phyloP scores from a whole-genome alignment of 768 basidiomycete genomes.

The Lactarius tabidus region DNA sequence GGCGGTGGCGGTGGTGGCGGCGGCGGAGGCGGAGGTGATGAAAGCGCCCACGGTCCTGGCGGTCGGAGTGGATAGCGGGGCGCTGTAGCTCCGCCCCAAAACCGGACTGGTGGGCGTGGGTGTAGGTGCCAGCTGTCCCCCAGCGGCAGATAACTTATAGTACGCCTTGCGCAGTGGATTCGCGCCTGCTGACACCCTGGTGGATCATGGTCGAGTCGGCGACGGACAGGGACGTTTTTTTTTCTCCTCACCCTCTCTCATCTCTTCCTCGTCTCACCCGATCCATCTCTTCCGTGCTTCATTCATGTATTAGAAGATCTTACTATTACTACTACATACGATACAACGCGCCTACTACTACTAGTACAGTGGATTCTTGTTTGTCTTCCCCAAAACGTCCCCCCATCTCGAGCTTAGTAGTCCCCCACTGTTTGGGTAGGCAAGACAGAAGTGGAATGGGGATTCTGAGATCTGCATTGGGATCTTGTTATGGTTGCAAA shows the following conservation, averaged over 20 bases:
- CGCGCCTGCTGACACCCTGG: neutral
- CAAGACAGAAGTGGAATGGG: neutral
- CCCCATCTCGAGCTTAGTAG: neutral
- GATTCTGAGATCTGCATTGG: neutral
- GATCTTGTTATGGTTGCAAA: too few species aligned
- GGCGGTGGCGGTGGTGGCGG: neutral
- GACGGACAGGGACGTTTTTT: neutral
- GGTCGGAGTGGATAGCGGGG: constrained; percentile 5
- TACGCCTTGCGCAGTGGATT: neutral
- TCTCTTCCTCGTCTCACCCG: neutral
- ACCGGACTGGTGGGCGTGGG: neutral
- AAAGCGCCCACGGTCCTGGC: neutral
- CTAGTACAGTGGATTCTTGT: neutral
- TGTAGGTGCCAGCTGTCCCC: neutral
- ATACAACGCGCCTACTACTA: neutral
- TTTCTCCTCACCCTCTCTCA: too few species aligned
- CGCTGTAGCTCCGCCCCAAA: neutral
- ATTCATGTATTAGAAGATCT: neutral
- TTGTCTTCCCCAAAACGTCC: neutral
- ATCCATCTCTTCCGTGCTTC: neutral
- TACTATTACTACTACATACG: neutral
- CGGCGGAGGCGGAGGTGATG: constrained; percentile 3
- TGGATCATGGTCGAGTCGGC: neutral
- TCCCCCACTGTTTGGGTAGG: neutral
- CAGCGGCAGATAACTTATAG: neutral